Evolutionary conservation across 1,284 basidiomycete species (phyloP).

Genomic region (Sporisorium graminicola): DNA sequence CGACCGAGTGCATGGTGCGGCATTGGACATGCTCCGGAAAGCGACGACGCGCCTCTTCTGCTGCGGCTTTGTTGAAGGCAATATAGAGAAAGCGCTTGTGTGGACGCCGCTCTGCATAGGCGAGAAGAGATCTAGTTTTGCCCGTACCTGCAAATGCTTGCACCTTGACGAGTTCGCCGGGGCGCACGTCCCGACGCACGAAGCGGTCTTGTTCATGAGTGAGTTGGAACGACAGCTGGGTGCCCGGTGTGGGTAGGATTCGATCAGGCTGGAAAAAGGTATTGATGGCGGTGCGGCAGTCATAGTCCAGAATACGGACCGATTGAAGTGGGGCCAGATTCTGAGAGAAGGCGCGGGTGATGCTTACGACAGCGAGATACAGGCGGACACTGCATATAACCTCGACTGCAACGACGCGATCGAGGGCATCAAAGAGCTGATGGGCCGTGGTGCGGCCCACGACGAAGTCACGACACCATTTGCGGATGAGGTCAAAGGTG

Average conservation of each 20-base stretch:
- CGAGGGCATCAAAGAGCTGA: conserved; percentile 45
- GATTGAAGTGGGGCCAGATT: conserved; percentile 39
- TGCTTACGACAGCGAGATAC: conserved; percentile 54
- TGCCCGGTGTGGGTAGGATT: conserved; percentile 9
- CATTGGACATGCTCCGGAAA: conserved; percentile 62
- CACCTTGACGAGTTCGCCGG: conserved; percentile 58
- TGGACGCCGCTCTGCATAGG: conserved; percentile 56
- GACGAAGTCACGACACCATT: conserved; percentile 49
- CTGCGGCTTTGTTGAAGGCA: conserved; percentile 64
- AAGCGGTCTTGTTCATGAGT: conserved; percentile 61
- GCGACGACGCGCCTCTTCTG: conserved; percentile 46
- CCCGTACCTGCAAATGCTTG: conserved; percentile 65
- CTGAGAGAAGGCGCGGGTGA: conserved; percentile 49
- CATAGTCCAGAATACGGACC: conserved; percentile 55
- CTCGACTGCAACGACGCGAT: conserved; percentile 48
- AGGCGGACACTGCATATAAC: conserved; percentile 55
- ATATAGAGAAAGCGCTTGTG: conserved; percentile 60
- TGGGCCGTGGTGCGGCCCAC: conserved; percentile 42
- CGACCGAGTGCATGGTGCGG: conserved; percentile 64
- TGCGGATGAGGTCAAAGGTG: conserved; percentile 35
- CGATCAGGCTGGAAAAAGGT: conserved; percentile 44
- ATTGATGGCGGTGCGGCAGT: conserved; percentile 43
- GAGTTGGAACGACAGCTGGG: conserved; percentile 35
- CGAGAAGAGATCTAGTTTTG: conserved; percentile 61
- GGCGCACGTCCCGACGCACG: conserved; percentile 49